phyloP scores from a whole-genome alignment of 305 asterid genomes.

The Fraxinus baroniana region DNA sequence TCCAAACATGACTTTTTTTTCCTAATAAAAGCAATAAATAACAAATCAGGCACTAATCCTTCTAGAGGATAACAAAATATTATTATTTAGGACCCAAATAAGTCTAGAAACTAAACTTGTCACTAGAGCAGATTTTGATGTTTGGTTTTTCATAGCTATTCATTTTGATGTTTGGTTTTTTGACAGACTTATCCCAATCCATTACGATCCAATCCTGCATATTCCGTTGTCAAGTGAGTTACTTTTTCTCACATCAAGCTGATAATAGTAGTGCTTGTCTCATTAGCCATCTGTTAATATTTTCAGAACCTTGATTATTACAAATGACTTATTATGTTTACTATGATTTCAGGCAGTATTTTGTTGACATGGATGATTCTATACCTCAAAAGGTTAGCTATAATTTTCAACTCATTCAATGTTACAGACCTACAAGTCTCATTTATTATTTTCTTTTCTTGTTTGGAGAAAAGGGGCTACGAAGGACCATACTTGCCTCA shows the following conservation, averaged over 20 bases:
- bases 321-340: constrained; percentile 4
- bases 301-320: constrained; percentile 12
- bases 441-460: not conserved
- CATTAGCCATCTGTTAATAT: not conserved
- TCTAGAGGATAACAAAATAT: not conserved
- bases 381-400: constrained; percentile 85
- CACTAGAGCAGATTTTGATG: not conserved
- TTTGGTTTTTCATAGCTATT: not conserved
- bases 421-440: not conserved
- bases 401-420: constrained; percentile 11
- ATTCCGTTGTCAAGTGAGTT: constrained; percentile 93
- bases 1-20: not conserved
- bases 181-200: constrained; percentile 88
- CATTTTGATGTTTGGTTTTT: constrained; percentile 23
- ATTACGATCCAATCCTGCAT: constrained; percentile 77
- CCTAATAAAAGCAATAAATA: not conserved
- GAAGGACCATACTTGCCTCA: not conserved
- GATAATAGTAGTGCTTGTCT: not conserved
- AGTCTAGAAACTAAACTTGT: not conserved
- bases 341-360: constrained; percentile 77
- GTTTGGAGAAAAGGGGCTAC: not conserved
- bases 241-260: constrained; percentile 15
- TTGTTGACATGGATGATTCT: constrained; percentile 82
- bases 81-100: not conserved
- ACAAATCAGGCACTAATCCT: not conserved